These are phyloP conservation scores for Globisporangium alternatum DNA, from an alignment of 352 stramenopile genomes.

Conservation along the genomic window DNA sequence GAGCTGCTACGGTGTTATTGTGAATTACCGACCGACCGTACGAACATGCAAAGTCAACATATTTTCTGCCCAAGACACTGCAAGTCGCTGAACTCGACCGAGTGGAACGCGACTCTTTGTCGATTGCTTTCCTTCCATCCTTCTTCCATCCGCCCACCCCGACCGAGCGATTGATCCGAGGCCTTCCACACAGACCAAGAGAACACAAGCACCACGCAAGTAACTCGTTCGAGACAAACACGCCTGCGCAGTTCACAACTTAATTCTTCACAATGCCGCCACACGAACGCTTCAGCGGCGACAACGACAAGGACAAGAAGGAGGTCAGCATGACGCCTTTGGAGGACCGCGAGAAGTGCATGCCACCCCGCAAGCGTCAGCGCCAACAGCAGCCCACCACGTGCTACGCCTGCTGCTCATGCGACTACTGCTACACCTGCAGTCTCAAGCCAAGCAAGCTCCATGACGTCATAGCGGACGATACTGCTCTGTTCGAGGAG, in stretches of 20 bases:
- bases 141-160: no score
- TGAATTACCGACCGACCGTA: no score
- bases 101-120: no score
- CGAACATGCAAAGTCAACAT: no score
- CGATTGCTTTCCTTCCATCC: no score
- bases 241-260: neutral
- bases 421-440: neutral
- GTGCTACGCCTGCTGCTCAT: neutral
- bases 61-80: no score
- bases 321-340: neutral
- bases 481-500: neutral
- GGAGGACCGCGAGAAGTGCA: constrained; percentile 7
- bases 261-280: neutral
- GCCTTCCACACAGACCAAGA: no score
- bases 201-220: neutral
- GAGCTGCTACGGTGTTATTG: no score
- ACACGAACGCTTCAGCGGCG: neutral
- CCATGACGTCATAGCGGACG: neutral
- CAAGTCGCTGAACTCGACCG: no score
- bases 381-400: neutral
- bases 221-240: neutral
- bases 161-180: no score
- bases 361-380: constrained; percentile 1
- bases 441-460: neutral
- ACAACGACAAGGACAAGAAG: neutral